Evolutionary conservation across 2,329 filamentous ascomycete species (phyloP).

Genomic region (Colletotrichum liriopes): DNA sequence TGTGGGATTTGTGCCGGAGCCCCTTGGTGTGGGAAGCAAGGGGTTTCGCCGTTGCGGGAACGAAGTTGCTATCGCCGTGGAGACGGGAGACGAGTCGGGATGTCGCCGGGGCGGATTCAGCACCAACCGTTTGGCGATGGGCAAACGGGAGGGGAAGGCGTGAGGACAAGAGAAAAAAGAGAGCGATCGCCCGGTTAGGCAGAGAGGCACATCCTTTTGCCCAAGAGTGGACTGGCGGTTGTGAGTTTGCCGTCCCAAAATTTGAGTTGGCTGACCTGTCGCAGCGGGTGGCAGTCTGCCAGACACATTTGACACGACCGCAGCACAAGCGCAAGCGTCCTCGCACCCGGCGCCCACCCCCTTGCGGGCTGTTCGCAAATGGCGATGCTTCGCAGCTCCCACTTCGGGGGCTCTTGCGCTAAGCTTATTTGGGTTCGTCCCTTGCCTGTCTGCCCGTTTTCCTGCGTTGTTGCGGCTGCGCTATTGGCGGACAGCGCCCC

Average conservation of each 20-base stretch:
- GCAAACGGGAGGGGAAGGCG: not conserved
- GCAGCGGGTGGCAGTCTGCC: slow-evolving; percentile 37
- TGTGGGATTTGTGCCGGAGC: slow-evolving; percentile 37
- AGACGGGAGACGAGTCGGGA: slow-evolving; percentile 9
- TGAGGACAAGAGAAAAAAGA: not conserved
- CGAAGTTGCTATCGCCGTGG: slow-evolving; percentile 35
- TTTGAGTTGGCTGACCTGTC: slow-evolving; percentile 40
- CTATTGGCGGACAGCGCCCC: slow-evolving; percentile 20
- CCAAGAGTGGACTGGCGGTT: slow-evolving; percentile 2
- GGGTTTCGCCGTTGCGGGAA: slow-evolving; percentile 25
- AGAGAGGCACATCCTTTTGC: slow-evolving; percentile 15
- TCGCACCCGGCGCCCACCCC: slow-evolving; percentile 8
- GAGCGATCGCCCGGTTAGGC: not conserved
- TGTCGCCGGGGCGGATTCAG: slow-evolving; percentile 6
- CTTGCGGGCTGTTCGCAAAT: slow-evolving; percentile 22
- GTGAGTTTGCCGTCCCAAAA: slow-evolving; percentile 40
- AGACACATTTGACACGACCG: slow-evolving; percentile 40
- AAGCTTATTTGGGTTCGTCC: slow-evolving; percentile 36
- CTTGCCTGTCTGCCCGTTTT: slow-evolving; percentile 23
- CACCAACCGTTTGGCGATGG: slow-evolving; percentile 1
- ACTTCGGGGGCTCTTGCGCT: slow-evolving; percentile 33
- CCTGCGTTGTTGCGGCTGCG: slow-evolving; percentile 16
- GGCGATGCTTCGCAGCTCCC: slow-evolving; percentile 38
- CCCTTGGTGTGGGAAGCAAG: slow-evolving; percentile 33
- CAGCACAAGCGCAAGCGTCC: slow-evolving; percentile 7